Evolutionary conservation across 2,329 filamentous ascomycete species (phyloP).

Genomic region (Verticillium alfalfae): DNA sequence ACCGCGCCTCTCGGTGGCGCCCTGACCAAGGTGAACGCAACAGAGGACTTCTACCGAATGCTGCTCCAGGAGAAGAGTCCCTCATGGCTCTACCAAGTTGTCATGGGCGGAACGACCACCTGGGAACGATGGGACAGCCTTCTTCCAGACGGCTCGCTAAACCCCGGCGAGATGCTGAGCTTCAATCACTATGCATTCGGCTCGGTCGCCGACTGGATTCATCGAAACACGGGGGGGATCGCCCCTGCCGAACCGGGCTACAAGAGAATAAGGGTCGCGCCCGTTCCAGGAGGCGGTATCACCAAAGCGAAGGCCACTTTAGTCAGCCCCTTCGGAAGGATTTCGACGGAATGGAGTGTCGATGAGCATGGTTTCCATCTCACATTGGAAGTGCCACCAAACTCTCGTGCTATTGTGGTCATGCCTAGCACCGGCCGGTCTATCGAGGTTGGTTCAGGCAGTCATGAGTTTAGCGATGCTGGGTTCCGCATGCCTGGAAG

Average conservation of each 20-base stretch:
- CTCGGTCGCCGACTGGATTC: constrained; percentile 40
- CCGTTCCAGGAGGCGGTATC: constrained; percentile 27
- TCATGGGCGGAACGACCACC: constrained; percentile 38
- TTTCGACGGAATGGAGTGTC: constrained; percentile 21
- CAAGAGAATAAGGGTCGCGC: constrained; percentile 27
- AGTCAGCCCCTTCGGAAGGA: constrained; percentile 24
- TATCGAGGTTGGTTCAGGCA: constrained; percentile 1
- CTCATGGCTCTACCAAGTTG: constrained; percentile 42
- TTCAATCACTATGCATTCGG: constrained; percentile 48
- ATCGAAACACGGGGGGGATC: constrained; percentile 34
- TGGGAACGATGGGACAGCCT: constrained; percentile 49
- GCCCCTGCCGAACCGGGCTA: constrained; percentile 31
- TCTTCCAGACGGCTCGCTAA: constrained; percentile 34
- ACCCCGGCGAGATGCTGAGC: constrained; percentile 41
- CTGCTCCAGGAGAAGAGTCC: constrained; percentile 37
- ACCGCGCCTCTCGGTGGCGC: constrained; percentile 31
- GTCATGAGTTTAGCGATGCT: not conserved
- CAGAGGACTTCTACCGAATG: constrained; percentile 38
- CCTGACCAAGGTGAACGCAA: constrained; percentile 18
- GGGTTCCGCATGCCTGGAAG: too few relatives aligned
- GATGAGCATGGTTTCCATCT: constrained; percentile 2
- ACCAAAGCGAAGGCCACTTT: constrained; percentile 23
- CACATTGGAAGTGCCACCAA: not conserved
- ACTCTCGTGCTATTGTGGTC: not conserved
- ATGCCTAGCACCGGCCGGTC: not conserved